Evolutionary conservation across 139 green algal species (phyloP).

Genomic region (Chlorella sorokiniana): DNA sequence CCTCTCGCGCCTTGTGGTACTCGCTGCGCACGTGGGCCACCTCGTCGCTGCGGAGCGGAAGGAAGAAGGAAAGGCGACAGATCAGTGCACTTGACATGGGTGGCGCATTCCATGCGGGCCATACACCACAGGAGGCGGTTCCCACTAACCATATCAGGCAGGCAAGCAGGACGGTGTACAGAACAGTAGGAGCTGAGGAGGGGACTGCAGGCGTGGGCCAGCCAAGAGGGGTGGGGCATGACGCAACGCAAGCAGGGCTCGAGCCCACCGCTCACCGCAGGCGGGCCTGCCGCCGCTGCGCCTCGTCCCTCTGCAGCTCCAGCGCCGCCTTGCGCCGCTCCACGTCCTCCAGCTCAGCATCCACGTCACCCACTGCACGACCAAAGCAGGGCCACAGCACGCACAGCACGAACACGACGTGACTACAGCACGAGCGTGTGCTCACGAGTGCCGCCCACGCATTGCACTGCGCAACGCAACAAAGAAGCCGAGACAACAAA

Average conservation of each 20-base stretch:
- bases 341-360: constrained; percentile 37
- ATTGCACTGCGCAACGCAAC: background rate
- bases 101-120: too few relatives aligned
- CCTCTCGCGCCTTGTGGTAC: constrained; percentile 38
- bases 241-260: background rate
- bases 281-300: constrained; percentile 12
- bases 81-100: background rate
- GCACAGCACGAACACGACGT: background rate
- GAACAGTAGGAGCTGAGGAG: too few relatives aligned
- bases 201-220: too few relatives aligned
- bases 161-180: too few relatives aligned
- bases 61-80: background rate
- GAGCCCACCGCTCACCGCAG: constrained; percentile 1
- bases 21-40: constrained; percentile 19
- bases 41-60: background rate
- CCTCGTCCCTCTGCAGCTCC: constrained; percentile 5
- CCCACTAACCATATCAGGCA: too few relatives aligned
- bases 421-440: background rate
- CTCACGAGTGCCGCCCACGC: background rate
- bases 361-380: constrained; percentile 33
- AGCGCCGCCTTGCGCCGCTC: constrained; percentile 19
- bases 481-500: too few relatives aligned
- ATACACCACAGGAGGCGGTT: too few relatives aligned
- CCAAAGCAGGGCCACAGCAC: background rate
- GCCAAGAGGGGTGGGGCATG: background rate